Percentiles rank a stretch among this genome's conserved stretches.
These are phyloP conservation scores for Helicostylum pulchrum DNA, from an alignment of 192 early-diverging fungal species.

Conservation along the genomic window DNA sequence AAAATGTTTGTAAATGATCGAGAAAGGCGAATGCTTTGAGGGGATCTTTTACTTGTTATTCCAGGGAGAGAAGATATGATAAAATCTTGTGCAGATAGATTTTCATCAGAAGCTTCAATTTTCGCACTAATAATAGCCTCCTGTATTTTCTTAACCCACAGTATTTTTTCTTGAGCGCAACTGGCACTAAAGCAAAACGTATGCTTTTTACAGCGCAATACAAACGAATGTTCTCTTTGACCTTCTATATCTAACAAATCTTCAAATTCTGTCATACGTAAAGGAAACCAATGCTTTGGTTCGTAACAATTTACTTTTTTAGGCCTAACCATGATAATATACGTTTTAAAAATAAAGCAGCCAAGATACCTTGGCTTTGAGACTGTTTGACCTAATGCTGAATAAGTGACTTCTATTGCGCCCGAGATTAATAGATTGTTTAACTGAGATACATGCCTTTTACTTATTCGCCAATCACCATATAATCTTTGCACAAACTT, in stretches of 20 bases:
- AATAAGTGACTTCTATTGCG: slow-evolving; percentile 44
- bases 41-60: slow-evolving; percentile 1
- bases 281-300: slow-evolving; percentile 66
- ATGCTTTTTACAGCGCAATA: slow-evolving; percentile 30
- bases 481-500: slow-evolving; percentile 33
- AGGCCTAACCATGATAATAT: slow-evolving; percentile 55
- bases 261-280: slow-evolving; percentile 55
- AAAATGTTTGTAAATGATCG: slow-evolving; percentile 16
- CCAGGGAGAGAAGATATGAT: slow-evolving; percentile 23
- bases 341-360: slow-evolving; percentile 60
- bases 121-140: slow-evolving; percentile 44
- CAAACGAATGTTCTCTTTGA: slow-evolving; percentile 15
- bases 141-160: slow-evolving; percentile 50
- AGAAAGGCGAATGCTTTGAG: slow-evolving; percentile 13
- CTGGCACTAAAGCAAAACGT: slow-evolving; percentile 56
- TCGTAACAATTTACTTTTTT: slow-evolving; percentile 47
- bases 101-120: slow-evolving; percentile 2
- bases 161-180: slow-evolving; percentile 48
- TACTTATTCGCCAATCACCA: slow-evolving; percentile 31
- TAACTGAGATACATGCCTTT: slow-evolving; percentile 29
- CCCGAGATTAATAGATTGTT: slow-evolving; percentile 44
- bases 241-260: slow-evolving; percentile 41
- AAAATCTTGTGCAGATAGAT: slow-evolving; percentile 13
- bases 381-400: slow-evolving; percentile 25
- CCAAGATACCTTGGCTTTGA: slow-evolving; percentile 51